phyloP scores from a whole-genome alignment of 352 stramenopile species.

The Globisporangium yorkense region DNA sequence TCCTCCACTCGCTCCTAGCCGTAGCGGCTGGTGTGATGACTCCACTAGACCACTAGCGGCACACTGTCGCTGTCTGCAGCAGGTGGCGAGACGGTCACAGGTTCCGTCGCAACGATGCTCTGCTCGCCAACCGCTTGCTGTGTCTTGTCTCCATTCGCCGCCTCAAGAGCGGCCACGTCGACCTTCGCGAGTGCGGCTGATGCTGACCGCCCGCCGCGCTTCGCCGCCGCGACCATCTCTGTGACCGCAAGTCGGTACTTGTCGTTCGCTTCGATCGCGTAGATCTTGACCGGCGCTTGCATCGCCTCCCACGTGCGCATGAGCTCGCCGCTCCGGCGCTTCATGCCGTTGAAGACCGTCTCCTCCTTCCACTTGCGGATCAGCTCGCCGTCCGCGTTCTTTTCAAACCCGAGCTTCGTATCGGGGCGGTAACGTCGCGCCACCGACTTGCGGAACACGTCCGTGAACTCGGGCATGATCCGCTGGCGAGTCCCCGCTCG shows the following conservation, averaged over 20 bases:
- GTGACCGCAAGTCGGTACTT: constrained; percentile 38
- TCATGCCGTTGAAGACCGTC: constrained; percentile 35
- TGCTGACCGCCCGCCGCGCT: neutral
- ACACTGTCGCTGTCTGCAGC: neutral
- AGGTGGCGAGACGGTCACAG: neutral
- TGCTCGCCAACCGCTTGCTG: neutral
- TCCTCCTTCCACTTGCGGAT: constrained; percentile 63
- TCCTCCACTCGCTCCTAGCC: neutral
- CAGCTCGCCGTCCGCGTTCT: constrained; percentile 40
- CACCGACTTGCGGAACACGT: constrained; percentile 61
- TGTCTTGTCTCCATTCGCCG: neutral
- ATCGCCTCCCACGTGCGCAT: constrained; percentile 59
- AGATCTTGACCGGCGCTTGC: constrained; percentile 41
- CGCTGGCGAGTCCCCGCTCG: constrained; percentile 6
- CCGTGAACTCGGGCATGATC: constrained; percentile 65
- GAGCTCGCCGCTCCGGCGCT: constrained; percentile 21
- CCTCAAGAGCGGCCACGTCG: neutral
- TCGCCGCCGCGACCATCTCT: constrained; percentile 10
- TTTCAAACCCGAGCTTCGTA: constrained; percentile 48
- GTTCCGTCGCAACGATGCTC: neutral
- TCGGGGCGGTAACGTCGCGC: constrained; percentile 34
- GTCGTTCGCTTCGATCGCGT: constrained; percentile 51
- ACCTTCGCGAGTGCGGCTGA: neutral
- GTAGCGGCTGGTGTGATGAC: neutral
- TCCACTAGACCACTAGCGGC: no score